Evolutionary conservation across 441 rosid genomes (phyloP).

Genomic region (Euphorbia celastroides): DNA sequence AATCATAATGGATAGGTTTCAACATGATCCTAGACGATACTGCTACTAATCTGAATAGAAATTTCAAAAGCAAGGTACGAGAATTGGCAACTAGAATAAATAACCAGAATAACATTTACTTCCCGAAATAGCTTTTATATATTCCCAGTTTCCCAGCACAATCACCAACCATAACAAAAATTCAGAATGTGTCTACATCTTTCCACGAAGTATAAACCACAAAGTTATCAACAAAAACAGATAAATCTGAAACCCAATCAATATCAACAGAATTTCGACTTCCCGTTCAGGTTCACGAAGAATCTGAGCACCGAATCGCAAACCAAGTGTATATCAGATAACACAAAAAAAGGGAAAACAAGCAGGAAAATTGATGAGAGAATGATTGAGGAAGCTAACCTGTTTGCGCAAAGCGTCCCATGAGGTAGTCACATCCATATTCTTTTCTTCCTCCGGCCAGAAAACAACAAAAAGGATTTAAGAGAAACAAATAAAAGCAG

Average conservation of each 20-base stretch:
- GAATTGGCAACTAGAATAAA: background rate
- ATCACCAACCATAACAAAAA: background rate
- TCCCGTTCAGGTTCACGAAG: background rate
- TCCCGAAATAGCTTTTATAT: background rate
- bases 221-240: background rate
- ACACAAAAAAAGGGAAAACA: background rate
- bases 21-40: too few species aligned
- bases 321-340: background rate
- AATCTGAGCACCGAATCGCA: conserved; percentile 15
- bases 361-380: too few species aligned
- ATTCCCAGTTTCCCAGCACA: background rate
- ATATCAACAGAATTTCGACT: background rate
- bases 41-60: background rate
- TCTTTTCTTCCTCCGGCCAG: background rate
- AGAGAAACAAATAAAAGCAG: background rate
- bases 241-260: background rate
- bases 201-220: background rate
- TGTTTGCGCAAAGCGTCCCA: conserved; percentile 94
- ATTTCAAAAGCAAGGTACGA: background rate
- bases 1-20: too few species aligned
- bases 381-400: conserved; percentile 31
- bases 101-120: background rate
- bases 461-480: background rate
- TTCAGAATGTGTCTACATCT: background rate
- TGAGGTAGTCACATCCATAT: conserved; percentile 74